phyloP scores from a whole-genome alignment of 805 yeast genomes.

The Scheffersomyces coipomensis region DNA sequence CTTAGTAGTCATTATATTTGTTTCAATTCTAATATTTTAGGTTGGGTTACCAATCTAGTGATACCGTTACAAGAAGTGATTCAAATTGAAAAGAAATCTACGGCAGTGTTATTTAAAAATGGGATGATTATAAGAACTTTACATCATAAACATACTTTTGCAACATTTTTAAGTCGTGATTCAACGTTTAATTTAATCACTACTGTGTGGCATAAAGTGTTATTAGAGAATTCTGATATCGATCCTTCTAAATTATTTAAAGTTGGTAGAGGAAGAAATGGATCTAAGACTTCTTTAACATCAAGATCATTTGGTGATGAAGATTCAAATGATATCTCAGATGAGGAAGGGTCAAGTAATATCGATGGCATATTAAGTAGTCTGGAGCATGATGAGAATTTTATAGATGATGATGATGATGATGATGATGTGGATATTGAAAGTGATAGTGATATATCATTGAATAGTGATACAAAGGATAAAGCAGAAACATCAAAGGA shows the following conservation, averaged over 20 bases:
- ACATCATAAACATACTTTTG: constrained; percentile 62
- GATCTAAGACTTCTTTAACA: constrained; percentile 5
- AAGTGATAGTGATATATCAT: constrained; percentile 12
- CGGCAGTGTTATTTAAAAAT: constrained; percentile 69
- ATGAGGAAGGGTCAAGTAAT: neutral
- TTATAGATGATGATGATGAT: constrained; percentile 22
- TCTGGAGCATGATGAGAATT: constrained; percentile 8
- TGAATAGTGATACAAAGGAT: constrained; percentile 14
- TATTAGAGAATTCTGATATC: constrained; percentile 20
- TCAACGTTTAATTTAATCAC: constrained; percentile 48
- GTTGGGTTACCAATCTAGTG: constrained; percentile 59
- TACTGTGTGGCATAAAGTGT: constrained; percentile 57
- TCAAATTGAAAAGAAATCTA: constrained; percentile 61
- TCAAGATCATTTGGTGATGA: constrained; percentile 1
- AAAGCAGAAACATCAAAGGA: constrained; percentile 15
- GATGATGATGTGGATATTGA: constrained; percentile 10
- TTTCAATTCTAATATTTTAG: constrained; percentile 67
- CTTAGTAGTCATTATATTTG: constrained; percentile 54
- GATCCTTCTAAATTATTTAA: constrained; percentile 11
- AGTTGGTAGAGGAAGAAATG: constrained; percentile 6
- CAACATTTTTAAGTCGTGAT: constrained; percentile 65
- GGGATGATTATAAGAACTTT: constrained; percentile 63
- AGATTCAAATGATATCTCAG: neutral
- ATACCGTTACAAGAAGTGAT: constrained; percentile 62
- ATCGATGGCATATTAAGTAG: neutral